Evolutionary conservation across 768 basidiomycete species (phyloP).

Genomic region (Flagelloscypha sp.): DNA sequence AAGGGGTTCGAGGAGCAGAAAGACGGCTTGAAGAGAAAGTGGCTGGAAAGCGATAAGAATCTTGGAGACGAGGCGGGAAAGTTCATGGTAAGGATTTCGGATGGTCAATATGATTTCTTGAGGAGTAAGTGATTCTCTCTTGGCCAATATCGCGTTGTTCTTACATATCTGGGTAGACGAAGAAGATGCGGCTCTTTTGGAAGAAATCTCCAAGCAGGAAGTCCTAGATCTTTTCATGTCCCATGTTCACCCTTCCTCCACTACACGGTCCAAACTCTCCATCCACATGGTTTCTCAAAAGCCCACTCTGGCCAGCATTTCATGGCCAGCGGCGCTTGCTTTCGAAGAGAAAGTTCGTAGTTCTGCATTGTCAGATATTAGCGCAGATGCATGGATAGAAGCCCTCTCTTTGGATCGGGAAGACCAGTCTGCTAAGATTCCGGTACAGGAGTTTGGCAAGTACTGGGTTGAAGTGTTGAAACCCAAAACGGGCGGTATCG

Average conservation of each 20-base stretch:
- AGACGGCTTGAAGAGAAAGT: slow-evolving; percentile 65
- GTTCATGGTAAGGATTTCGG: slow-evolving; percentile 65
- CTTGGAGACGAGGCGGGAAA: slow-evolving; percentile 67
- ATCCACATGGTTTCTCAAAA: slow-evolving; percentile 73
- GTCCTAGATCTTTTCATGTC: slow-evolving; percentile 62
- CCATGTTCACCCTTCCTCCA: slow-evolving; percentile 62
- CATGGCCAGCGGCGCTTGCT: slow-evolving; percentile 50
- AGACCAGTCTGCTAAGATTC: slow-evolving; percentile 46
- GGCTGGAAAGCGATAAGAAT: slow-evolving; percentile 86
- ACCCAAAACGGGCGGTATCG: slow-evolving; percentile 30
- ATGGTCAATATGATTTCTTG: slow-evolving; percentile 80
- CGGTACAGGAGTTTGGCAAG: slow-evolving; percentile 56
- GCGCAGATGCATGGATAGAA: slow-evolving; percentile 43
- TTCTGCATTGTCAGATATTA: slow-evolving; percentile 39
- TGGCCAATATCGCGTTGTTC: too few species aligned
- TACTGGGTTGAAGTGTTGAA: slow-evolving; percentile 51
- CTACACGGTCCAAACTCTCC: slow-evolving; percentile 72
- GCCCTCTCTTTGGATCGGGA: slow-evolving; percentile 40
- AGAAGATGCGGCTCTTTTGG: slow-evolving; percentile 61
- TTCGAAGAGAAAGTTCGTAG: slow-evolving; percentile 48
- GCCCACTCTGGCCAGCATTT: slow-evolving; percentile 51
- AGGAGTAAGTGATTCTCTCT: slow-evolving; percentile 51
- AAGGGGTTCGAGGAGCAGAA: slow-evolving; percentile 77
- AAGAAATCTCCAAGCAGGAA: slow-evolving; percentile 64
- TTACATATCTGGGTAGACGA: slow-evolving; percentile 39